Conservation (phyloP, 805 yeast genomes). For the Hanseniaspora vineae region DNA sequence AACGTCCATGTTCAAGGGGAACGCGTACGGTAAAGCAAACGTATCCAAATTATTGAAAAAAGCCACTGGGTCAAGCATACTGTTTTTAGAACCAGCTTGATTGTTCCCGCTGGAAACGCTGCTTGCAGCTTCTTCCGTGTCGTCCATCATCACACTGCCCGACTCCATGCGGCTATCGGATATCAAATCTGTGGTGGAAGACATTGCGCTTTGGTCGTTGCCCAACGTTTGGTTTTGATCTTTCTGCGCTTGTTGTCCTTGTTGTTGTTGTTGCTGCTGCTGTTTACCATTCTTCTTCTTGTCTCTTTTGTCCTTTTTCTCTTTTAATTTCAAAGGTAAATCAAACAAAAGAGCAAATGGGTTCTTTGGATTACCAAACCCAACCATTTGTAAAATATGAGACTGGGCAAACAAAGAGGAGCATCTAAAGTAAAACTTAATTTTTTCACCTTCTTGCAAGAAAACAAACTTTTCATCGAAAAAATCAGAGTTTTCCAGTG, state of each 20-base stretch:
- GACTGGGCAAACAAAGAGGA: constrained; percentile 66
- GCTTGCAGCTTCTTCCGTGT: no score
- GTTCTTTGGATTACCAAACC: constrained; percentile 63
- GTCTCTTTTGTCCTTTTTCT: constrained; percentile 60
- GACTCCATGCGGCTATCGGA: no score
- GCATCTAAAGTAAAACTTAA: constrained; percentile 64
- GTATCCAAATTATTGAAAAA: constrained; percentile 20
- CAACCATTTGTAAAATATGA: constrained; percentile 60
- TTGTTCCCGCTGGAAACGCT: no score
- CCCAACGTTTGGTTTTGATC: constrained; percentile 1
- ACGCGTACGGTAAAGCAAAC: constrained; percentile 12
- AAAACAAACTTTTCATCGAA: constrained; percentile 35
- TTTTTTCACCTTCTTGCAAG: constrained; percentile 24
- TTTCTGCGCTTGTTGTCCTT: constrained; percentile 1
- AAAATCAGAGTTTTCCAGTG: constrained; percentile 48
- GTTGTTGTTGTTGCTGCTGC: constrained; percentile 7
- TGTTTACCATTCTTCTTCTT: constrained; percentile 27
- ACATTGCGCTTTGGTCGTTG: constrained; percentile 3
- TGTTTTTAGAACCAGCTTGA: neutral
- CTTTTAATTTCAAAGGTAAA: constrained; percentile 58
- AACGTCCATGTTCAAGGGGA: constrained; percentile 14
- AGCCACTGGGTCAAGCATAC: constrained; percentile 3
- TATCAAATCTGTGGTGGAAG: neutral
- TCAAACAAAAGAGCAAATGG: constrained; percentile 68
- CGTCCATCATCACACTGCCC: no score